Evolutionary conservation across 2,329 filamentous ascomycete species (phyloP).

Genomic region (Cryphonectria carpinicola): DNA sequence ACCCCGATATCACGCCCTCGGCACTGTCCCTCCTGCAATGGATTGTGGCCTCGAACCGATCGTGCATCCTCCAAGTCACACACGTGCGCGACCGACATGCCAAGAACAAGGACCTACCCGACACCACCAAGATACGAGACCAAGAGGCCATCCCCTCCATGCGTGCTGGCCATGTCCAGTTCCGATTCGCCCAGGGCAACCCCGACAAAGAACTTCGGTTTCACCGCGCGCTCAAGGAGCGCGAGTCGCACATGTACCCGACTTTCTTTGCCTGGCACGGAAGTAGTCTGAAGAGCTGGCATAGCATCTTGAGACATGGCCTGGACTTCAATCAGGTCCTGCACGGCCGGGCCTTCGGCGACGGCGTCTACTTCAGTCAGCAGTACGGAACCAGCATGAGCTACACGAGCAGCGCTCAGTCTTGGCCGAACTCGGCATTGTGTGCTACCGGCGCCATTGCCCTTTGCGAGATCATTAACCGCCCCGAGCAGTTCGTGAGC

Average conservation of each 20-base stretch:
- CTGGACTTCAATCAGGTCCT: constrained; percentile 68
- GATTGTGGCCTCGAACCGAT: constrained; percentile 89
- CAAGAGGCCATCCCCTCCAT: constrained; percentile 60
- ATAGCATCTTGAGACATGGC: constrained; percentile 83
- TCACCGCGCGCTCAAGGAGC: constrained; percentile 58
- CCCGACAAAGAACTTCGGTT: constrained; percentile 86
- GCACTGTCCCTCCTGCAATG: constrained; percentile 74
- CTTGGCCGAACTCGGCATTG: constrained; percentile 73
- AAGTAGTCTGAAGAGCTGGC: constrained; percentile 40
- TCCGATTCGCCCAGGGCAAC: constrained; percentile 84
- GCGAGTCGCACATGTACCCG: constrained; percentile 5
- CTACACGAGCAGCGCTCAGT: not conserved
- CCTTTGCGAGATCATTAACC: constrained; percentile 85
- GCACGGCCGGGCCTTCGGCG: constrained; percentile 72
- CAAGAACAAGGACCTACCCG: constrained; percentile 43
- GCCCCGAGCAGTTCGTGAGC: constrained; percentile 63
- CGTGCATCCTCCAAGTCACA: constrained; percentile 76
- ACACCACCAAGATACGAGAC: constrained; percentile 37
- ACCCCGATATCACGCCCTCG: constrained; percentile 64
- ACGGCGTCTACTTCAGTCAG: constrained; percentile 82
- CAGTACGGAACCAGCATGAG: constrained; percentile 57
- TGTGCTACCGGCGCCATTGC: constrained; percentile 65
- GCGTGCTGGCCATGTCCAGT: constrained; percentile 74
- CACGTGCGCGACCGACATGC: constrained; percentile 12
- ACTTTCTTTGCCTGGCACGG: constrained; percentile 58